Base-by-base conservation (phyloP, 2,329 filamentous ascomycete genomes). In the Ceratocystis cacaofunesta region DNA sequence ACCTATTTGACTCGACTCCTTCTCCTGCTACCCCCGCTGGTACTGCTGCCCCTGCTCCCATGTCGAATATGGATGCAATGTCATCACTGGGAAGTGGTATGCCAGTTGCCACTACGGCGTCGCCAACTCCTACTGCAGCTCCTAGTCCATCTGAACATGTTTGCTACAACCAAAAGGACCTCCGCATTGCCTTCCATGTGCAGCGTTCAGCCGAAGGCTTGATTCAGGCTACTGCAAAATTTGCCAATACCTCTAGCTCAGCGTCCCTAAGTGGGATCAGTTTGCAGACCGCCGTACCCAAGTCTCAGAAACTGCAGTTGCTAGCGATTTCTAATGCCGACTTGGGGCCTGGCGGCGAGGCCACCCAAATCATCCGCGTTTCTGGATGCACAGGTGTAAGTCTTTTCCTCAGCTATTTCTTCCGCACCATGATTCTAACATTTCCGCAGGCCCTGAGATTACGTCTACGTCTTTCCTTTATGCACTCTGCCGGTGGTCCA, bases 211-310 rank as follows among this genome's bases (percentile, higher is more conserved):
- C 87, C 2, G 89, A 90, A 72, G 85, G 86, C 58, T 84, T 84
- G 7, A 86, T 95, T 22, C 91, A 96, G 73, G 86, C 95, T 5
- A 80, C 87, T 62, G 91, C 91, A 17, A 85, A 86, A 7, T 99
- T 99, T 80, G 84, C 83, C 48, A 97, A 97, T 74, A 82, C 77
- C 0, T 87, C 86, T 15, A 80, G 80, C 66, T 84, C 87, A 36
- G 81, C 80, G 15, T 77, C 78, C 15, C 79, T 97, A 61, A 85
- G 85, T 17, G 84, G 82, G 58, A 89, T 97, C 36, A 90, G 89
- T 30, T 75, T 99, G 69, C 94, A 99, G 75, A 94, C 92, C 55
- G 94, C 94, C 0, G 94, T 99, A 64, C 94, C 94, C 7, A 99
- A 97, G 77, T 90, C 89, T 57, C 94, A 99, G 76, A 96, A 94